Conservation (phyloP, 2,329 filamentous ascomycete species). For the Bipolaris zeicola region DNA sequence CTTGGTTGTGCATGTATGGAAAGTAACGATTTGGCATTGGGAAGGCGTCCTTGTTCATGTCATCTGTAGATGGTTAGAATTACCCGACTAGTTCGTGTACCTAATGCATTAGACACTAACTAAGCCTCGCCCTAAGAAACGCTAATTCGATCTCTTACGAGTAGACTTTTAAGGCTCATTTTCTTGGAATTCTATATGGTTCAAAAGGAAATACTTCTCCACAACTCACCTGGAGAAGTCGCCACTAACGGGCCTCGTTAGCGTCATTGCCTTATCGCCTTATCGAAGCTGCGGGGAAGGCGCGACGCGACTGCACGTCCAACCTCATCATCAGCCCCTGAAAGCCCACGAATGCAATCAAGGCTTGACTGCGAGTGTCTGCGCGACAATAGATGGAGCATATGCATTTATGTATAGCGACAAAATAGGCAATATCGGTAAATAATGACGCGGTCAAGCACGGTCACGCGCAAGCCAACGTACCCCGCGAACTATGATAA, state of each 20-base stretch:
- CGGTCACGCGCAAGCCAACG: constrained; percentile 26
- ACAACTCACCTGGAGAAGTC: neutral
- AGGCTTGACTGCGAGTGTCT: neutral
- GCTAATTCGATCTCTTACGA: neutral
- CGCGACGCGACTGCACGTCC: constrained; percentile 12
- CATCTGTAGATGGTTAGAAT: neutral
- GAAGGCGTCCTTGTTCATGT: neutral
- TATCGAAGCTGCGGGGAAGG: constrained; percentile 18
- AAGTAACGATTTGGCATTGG: neutral
- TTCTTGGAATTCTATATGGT: neutral
- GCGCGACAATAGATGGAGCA: neutral
- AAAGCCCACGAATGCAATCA: neutral
- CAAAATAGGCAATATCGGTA: neutral
- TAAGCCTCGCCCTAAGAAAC: neutral
- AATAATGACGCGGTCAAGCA: constrained; percentile 21
- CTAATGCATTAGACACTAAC: neutral
- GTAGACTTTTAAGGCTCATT: neutral
- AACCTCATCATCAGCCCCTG: neutral
- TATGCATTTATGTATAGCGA: neutral
- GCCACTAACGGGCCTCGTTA: neutral
- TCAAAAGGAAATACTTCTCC: neutral
- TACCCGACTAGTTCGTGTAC: neutral
- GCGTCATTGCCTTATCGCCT: constrained; percentile 26
- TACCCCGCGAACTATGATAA: constrained; percentile 37
- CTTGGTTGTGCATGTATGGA: neutral